Evolutionary conservation across 2,329 filamentous ascomycete genomes (phyloP).

Genomic region (Ceratocystis smalleyi): DNA sequence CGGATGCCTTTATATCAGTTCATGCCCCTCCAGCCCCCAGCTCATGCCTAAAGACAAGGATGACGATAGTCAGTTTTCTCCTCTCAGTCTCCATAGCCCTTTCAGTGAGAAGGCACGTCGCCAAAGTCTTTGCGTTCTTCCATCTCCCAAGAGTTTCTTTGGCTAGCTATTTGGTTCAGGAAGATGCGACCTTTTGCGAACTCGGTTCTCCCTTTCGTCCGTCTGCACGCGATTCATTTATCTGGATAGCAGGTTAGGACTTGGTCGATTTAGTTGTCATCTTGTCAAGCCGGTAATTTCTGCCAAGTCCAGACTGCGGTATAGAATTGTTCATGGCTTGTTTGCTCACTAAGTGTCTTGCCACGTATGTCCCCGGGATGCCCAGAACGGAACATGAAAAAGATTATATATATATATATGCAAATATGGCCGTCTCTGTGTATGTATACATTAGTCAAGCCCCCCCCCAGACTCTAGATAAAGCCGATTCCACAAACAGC

Average conservation of each 20-base stretch:
- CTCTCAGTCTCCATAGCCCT: not conserved
- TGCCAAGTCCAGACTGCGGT: not conserved
- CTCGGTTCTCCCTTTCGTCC: not conserved
- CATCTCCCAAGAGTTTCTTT: constrained; percentile 1
- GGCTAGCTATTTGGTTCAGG: not conserved
- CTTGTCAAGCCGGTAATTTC: not conserved
- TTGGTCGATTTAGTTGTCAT: not conserved
- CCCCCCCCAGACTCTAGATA: not conserved
- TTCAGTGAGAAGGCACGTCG: constrained; percentile 7
- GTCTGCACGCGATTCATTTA: not conserved
- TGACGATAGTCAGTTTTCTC: not conserved
- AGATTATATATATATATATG: no score
- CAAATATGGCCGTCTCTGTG: no score
- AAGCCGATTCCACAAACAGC: not conserved
- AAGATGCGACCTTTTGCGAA: not conserved
- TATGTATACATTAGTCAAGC: no score
- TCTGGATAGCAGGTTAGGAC: not conserved
- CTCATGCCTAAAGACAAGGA: not conserved
- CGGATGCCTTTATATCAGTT: constrained; percentile 5
- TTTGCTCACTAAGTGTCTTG: no score
- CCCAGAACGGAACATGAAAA: no score
- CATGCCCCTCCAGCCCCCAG: constrained; percentile 13
- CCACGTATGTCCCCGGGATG: no score
- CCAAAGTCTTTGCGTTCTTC: constrained; percentile 13
- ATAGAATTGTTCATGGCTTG: no score